Evolutionary conservation across 805 yeast genomes (phyloP).

Genomic region (Yarrowia divulgata): DNA sequence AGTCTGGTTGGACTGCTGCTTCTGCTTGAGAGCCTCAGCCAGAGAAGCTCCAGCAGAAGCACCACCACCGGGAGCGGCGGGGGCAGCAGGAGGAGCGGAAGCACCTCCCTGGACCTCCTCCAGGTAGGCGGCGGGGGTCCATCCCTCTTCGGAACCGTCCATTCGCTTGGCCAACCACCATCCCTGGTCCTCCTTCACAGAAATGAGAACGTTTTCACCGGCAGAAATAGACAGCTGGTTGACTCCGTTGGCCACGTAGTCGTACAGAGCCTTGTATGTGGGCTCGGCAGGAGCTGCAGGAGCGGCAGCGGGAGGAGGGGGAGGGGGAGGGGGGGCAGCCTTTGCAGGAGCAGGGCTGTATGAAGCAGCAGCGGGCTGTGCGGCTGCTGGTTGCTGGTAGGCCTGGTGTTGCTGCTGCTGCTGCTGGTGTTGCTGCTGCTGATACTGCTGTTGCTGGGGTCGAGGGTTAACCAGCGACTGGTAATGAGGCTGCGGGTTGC

Average conservation of each 20-base stretch:
- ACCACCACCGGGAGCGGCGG: constrained; percentile 44
- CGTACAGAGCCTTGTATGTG: constrained; percentile 83
- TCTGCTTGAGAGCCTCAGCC: constrained; percentile 72
- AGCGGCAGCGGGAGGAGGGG: constrained; percentile 64
- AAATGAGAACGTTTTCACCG: constrained; percentile 76
- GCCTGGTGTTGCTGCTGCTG: constrained; percentile 39
- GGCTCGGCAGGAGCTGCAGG: constrained; percentile 69
- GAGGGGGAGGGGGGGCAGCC: constrained; percentile 45
- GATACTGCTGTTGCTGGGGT: constrained; percentile 23
- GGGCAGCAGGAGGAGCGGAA: constrained; percentile 46
- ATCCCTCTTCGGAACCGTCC: constrained; percentile 84
- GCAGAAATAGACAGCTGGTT: constrained; percentile 79
- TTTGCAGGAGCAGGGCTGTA: constrained; percentile 45
- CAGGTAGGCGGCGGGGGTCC: constrained; percentile 97
- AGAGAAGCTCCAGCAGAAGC: constrained; percentile 60
- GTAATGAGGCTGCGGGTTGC: constrained; percentile 27
- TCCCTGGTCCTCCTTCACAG: constrained; percentile 79
- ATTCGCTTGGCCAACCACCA: constrained; percentile 90
- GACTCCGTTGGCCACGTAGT: constrained; percentile 86
- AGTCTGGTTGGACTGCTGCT: constrained; percentile 63
- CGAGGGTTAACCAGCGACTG: constrained; percentile 32
- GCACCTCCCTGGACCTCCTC: constrained; percentile 48
- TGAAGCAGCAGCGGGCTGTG: constrained; percentile 45
- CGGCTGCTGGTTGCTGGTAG: constrained; percentile 41
- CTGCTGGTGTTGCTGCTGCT: constrained; percentile 39